phyloP scores from a whole-genome alignment of 2,329 filamentous ascomycete genomes.

The Hypoxylon sp. region DNA sequence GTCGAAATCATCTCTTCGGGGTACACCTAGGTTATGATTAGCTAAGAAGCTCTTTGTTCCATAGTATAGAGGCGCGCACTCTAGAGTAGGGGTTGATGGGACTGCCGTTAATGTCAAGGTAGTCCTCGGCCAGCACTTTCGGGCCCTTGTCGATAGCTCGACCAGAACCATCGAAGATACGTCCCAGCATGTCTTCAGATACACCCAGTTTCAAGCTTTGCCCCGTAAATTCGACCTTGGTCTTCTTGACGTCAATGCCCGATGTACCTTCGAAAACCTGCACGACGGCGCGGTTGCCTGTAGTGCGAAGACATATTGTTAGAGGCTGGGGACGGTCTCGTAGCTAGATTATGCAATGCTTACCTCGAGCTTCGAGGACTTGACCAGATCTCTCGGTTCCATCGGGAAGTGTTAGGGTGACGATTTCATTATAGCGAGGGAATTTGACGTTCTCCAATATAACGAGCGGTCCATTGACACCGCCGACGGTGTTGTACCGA shows the following conservation, averaged over 20 bases:
- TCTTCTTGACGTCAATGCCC: slow-evolving; percentile 99
- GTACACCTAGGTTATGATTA: slow-evolving; percentile 76
- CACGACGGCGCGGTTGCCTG: slow-evolving; percentile 93
- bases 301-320: slow-evolving; percentile 43
- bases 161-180: slow-evolving; percentile 98
- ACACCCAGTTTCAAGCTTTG: slow-evolving; percentile 98
- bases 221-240: slow-evolving; percentile 96
- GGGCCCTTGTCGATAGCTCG: slow-evolving; percentile 99
- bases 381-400: slow-evolving; percentile 94
- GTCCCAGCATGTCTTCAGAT: slow-evolving; percentile 99
- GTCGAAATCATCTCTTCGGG: slow-evolving; percentile 99
- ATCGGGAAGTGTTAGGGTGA: slow-evolving; percentile 94
- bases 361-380: slow-evolving; percentile 97
- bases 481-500: slow-evolving; percentile 98
- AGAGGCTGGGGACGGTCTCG: slow-evolving; percentile 31
- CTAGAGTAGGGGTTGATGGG: slow-evolving; percentile 98
- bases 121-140: slow-evolving; percentile 97
- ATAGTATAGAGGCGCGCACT: slow-evolving; percentile 67
- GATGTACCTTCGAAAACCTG: slow-evolving; percentile 98
- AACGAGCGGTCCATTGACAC: slow-evolving; percentile 97
- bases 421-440: slow-evolving; percentile 97
- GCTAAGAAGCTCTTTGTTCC: slow-evolving; percentile 29
- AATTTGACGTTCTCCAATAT: slow-evolving; percentile 99
- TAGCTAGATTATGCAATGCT: slow-evolving; percentile 39
- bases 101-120: slow-evolving; percentile 98